Evolutionary conservation across 495 filamentous ascomycete genomes (phyloP), one percentile per base, ranked within the genome.

Genomic region (Lichina pygmaea): DNA sequence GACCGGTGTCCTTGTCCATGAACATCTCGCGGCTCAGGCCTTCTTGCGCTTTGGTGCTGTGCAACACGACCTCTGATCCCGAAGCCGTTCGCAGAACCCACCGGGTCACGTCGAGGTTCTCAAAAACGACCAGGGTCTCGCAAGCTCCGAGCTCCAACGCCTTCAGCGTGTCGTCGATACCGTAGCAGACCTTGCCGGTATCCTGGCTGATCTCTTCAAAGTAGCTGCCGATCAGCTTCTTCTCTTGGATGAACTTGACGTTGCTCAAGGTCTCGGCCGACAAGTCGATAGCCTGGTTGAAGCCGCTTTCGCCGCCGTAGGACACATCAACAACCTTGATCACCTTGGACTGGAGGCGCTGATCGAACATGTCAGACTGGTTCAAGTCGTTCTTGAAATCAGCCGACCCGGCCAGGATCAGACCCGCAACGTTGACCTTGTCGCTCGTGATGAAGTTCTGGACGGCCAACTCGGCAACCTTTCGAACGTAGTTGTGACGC

Each of bases 301-400:
- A 97, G 13, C 89, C 89, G 66, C 94, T 94, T 65, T 97, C 91
- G 51, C 89, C 89, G 56, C 89, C 89, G 54, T 97, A 95, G 10
- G 86, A 94, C 24, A 97, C 91, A 55, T 97, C 89, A 30, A 97
- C 89, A 39, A 95, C 77, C 65, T 97, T 97, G 69, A 97, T 93
- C 53, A 97, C 86, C 67, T 97, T 97, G 55, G 69, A 64, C 55
- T 83, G 77, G 13, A 97, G 66, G 55, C 89, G 85, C 51, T 71
- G 64, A 60, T 97, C 89, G 59, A 97, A 97, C 72, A 97, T 71
- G 61, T 95, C 89, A 42, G 86, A 94, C 55, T 86, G 82, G 62
- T 93, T 93, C 9, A 97, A 68, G 53, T 97, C 89, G 62, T 93
- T 95, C 69, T 95, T 97, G 74, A 97, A 97, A 65, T 97, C 89